Evolutionary conservation across 306 rosid genomes (phyloP), one percentile per base, ranked within the genome.

Genomic region (Malus sieversii): DNA sequence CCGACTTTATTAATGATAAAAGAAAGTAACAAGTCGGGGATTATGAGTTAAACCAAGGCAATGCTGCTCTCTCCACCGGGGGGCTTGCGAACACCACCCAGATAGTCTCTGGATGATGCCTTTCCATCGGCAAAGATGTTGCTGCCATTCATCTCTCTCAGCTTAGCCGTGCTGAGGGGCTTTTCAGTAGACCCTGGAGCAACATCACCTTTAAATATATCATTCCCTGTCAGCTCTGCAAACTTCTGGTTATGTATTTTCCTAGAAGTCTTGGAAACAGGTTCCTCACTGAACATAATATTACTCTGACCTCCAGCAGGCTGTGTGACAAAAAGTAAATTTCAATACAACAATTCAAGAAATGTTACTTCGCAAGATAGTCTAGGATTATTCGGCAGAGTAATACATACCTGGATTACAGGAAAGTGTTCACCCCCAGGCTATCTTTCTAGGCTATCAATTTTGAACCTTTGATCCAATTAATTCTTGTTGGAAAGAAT

Each of bases 301-400:
- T 92, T 92, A 73, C 97, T 95, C 84, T 89, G 98, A 30, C 98
- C 97, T 55, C 98, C 98, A 10, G 98, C 97, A 79, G 95, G 98
- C 98, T 95, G 71, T 44, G 65, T 59, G 71, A 20, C 76, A 65
- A 11, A 62, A 51, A 60, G 32, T 18, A 46, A 58, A 33, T 12
- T 23, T 68, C 20, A 73, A 48, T n/a, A 10, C 18, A 33, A 46
- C 12, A 20, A n/a, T 22, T 44, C 48, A 8, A 60, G 4, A 60
- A 8, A 65, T 3, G 29, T 29, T 40, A 12, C 20, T 66, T 42
- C 29, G 48, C 3, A 18, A 60, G 10, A 59, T 40, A 59, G 27
- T 42, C 32, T 4, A 59, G n/a, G 25, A 73, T 16, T 38, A 14
- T n/a, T 20, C 10, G 9, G 48, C 66, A 38, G 22, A 12, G 35